phyloP scores from a whole-genome alignment of 2,329 filamentous ascomycete genomes.

The Intubia oerlemansii region DNA sequence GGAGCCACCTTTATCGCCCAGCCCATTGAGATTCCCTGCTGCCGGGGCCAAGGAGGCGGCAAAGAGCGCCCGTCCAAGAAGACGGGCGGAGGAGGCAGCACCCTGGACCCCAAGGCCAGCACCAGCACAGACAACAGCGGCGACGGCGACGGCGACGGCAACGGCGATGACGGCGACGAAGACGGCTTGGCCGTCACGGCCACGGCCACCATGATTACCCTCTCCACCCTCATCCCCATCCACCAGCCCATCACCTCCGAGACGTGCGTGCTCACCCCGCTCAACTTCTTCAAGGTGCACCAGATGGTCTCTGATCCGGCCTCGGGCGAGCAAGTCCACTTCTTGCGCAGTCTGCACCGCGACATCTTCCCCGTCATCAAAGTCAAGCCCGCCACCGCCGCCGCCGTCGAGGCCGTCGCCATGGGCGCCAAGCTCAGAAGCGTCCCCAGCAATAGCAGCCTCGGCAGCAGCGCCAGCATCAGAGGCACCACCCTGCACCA shows the following conservation, averaged over 20 bases:
- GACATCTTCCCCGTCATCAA: constrained; percentile 5
- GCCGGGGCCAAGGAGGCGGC: no score
- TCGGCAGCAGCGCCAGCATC: no score
- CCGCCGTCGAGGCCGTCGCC: not conserved
- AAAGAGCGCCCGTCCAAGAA: no score
- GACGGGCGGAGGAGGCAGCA: no score
- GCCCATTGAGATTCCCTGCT: constrained; percentile 21
- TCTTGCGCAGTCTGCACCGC: constrained; percentile 4
- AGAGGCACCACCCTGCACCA: no score
- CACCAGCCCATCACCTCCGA: constrained; percentile 21
- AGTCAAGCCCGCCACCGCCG: constrained; percentile 1
- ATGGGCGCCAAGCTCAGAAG: no score
- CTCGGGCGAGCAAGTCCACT: constrained; percentile 5
- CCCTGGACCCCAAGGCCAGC: no score
- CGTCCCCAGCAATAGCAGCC: no score
- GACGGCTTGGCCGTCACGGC: constrained; percentile 1
- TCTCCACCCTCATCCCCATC: constrained; percentile 26
- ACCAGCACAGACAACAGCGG: no score
- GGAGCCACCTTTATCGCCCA: constrained; percentile 22
- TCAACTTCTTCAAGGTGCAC: constrained; percentile 26
- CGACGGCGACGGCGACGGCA: no score
- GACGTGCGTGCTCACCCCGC: constrained; percentile 24
- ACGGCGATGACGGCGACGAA: no score
- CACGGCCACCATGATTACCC: constrained; percentile 15
- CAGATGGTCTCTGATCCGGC: constrained; percentile 4